These are phyloP conservation scores for Sporormia fimetaria DNA, from an alignment of 495 filamentous ascomycete genomes.

Conservation along the genomic window DNA sequence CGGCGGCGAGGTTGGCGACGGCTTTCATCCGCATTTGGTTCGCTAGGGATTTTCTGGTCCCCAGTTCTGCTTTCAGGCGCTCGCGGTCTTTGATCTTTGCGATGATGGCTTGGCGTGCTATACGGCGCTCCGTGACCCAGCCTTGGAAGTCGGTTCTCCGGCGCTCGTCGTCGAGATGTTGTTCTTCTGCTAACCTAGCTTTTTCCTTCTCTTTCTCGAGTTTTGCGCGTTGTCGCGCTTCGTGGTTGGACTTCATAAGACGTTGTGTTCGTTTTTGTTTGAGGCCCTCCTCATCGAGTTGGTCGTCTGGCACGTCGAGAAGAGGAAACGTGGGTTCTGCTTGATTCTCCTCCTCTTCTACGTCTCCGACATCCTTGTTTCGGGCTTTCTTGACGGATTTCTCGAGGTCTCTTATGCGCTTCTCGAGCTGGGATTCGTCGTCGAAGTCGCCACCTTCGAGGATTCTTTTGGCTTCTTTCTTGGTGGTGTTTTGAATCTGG, in stretches of 20 bases:
- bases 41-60: constrained; percentile 90
- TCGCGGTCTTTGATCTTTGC: constrained; percentile 87
- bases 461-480: constrained; percentile 78
- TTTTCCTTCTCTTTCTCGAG: constrained; percentile 90
- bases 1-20: constrained; percentile 90
- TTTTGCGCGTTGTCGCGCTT: constrained; percentile 81
- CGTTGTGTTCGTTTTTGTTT: constrained; percentile 87
- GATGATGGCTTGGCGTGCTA: constrained; percentile 58
- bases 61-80: constrained; percentile 78
- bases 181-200: constrained; percentile 67
- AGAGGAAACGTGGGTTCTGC: constrained; percentile 76
- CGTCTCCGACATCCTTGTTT: constrained; percentile 82
- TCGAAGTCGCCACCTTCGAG: constrained; percentile 85
- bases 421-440: constrained; percentile 72
- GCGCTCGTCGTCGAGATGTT: constrained; percentile 69
- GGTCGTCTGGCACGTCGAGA: constrained; percentile 79
- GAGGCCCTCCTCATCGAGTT: constrained; percentile 78
- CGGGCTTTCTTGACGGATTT: constrained; percentile 74
- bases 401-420: constrained; percentile 74
- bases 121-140: constrained; percentile 74
- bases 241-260: constrained; percentile 85
- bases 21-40: constrained; percentile 96
- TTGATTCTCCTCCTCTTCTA: constrained; percentile 60
- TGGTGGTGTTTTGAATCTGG: constrained; percentile 52
- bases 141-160: constrained; percentile 70